These are phyloP conservation scores for Wickerhamiella slavikovae DNA, from an alignment of 805 yeast genomes.

Conservation along the genomic window DNA sequence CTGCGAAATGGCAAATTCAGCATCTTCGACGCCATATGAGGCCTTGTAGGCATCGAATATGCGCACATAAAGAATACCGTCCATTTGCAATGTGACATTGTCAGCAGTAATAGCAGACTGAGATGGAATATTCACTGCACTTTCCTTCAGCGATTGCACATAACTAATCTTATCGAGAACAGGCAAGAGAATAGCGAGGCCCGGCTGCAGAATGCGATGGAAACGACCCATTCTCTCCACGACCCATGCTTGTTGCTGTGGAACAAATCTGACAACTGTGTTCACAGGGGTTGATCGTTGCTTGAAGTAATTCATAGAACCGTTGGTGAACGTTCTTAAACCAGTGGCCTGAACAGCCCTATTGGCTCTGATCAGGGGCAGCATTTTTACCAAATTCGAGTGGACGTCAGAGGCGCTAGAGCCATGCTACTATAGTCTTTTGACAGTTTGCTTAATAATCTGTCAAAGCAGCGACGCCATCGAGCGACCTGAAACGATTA, in stretches of 20 bases:
- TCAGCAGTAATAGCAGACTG: slow-evolving; percentile 76
- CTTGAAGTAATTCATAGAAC: slow-evolving; percentile 33
- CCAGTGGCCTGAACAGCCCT: no score
- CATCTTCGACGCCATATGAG: slow-evolving; percentile 72
- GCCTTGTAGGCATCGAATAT: slow-evolving; percentile 73
- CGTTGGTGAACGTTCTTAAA: neutral
- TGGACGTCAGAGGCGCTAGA: no score
- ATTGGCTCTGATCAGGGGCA: no score
- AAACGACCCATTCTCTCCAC: slow-evolving; percentile 85
- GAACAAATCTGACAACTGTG: slow-evolving; percentile 58
- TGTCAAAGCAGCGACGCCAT: no score
- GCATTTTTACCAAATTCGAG: no score
- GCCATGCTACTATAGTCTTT: no score
- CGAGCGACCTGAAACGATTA: no score
- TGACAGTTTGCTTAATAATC: no score
- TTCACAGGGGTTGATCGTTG: slow-evolving; percentile 48
- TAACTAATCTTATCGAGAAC: slow-evolving; percentile 56
- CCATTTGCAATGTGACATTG: slow-evolving; percentile 67
- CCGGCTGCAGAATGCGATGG: slow-evolving; percentile 48
- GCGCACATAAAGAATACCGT: slow-evolving; percentile 60
- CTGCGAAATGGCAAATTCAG: slow-evolving; percentile 67
- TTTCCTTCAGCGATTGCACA: slow-evolving; percentile 65
- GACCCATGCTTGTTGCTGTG: slow-evolving; percentile 81
- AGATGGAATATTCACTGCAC: slow-evolving; percentile 67
- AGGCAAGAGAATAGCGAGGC: slow-evolving; percentile 54